phyloP scores from a whole-genome alignment of 2,329 filamentous ascomycete species.

The Thielaviopsis euricoi region DNA sequence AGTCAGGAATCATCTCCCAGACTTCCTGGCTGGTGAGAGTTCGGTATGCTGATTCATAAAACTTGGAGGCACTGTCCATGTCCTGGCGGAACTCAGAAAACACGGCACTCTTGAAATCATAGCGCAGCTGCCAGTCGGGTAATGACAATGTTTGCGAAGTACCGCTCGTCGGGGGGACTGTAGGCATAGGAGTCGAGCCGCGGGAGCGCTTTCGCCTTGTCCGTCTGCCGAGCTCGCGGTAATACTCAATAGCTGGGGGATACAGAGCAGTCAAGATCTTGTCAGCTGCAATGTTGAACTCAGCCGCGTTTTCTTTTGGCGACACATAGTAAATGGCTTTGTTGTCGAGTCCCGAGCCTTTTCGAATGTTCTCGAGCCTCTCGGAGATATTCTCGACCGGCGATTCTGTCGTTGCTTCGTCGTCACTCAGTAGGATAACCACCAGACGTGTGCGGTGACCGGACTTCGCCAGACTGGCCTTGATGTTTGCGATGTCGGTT shows the following conservation, averaged over 20 bases:
- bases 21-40: conserved; percentile 66
- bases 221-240: conserved; percentile 86
- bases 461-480: conserved; percentile 46
- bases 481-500: conserved; percentile 66
- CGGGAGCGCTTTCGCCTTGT: conserved; percentile 73
- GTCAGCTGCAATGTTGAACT: conserved; percentile 57
- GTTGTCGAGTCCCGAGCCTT: conserved; percentile 62
- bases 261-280: conserved; percentile 59
- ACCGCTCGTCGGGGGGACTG: conserved; percentile 63
- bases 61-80: conserved; percentile 70
- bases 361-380: conserved; percentile 61
- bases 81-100: conserved; percentile 90
- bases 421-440: conserved; percentile 62
- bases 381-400: conserved; percentile 46
- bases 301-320: conserved; percentile 50
- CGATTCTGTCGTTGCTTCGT: conserved; percentile 24
- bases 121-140: conserved; percentile 82
- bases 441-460: conserved; percentile 65
- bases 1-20: conserved; percentile 75
- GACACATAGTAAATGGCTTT: conserved; percentile 79
- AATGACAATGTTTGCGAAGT: conserved; percentile 74
- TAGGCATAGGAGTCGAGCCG: conserved; percentile 62
- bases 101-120: conserved; percentile 83
- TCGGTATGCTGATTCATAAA: conserved; percentile 78
- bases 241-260: conserved; percentile 68